A percentile compares a stretch with the other conserved stretches of the same genome.
These are phyloP conservation scores for Malania oleifera DNA, from an alignment of 164 flowering plant species.

Conservation along the genomic window DNA sequence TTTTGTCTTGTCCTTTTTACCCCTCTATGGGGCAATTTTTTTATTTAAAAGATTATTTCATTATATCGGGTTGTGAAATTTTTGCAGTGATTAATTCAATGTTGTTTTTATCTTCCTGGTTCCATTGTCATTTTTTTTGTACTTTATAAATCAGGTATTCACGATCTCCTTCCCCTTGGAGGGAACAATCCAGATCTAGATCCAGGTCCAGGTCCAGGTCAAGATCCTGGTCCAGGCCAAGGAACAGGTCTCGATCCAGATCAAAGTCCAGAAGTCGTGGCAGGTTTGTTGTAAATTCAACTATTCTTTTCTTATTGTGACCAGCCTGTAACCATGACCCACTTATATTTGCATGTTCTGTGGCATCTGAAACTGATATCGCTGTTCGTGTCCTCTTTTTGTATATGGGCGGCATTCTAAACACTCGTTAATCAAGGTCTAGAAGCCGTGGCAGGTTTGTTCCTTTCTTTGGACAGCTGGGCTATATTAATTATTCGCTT, in stretches of 20 bases:
- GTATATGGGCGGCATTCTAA: background rate
- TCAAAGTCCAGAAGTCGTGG: constrained; percentile 2
- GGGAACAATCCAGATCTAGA: background rate
- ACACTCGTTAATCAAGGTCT: background rate
- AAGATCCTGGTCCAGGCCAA: constrained; percentile 1
- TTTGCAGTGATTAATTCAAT: background rate
- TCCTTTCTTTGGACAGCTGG: background rate
- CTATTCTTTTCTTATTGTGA: no score
- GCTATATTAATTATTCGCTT: no score
- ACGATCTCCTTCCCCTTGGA: background rate
- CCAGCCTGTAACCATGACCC: no score
- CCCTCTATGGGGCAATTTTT: no score
- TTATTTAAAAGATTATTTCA: no score
- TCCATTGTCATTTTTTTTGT: background rate
- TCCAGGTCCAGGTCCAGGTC: background rate
- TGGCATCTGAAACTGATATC: background rate
- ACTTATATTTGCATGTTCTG: no score
- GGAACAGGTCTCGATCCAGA: background rate
- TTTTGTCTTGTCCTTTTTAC: no score
- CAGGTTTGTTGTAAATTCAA: background rate
- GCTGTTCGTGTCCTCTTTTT: background rate
- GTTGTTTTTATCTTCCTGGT: background rate
- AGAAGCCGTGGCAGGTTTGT: constrained; percentile 1
- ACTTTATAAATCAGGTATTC: background rate
- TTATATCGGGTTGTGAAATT: no score